phyloP scores from a whole-genome alignment of 108 stramenopile species.

The Stephanodiscus minutulus region DNA sequence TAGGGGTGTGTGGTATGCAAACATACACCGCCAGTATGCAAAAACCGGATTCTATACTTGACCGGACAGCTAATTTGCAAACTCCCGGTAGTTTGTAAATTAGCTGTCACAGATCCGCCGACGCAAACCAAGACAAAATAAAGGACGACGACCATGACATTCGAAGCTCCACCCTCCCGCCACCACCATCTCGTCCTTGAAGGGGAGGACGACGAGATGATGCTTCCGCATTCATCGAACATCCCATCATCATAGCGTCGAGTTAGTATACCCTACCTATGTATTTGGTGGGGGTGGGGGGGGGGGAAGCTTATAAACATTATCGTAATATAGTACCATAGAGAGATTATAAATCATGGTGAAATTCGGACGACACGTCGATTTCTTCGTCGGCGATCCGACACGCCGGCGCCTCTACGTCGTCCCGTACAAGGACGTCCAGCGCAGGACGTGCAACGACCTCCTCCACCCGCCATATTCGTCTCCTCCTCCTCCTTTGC shows the following conservation, averaged over 20 bases:
- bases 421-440: conserved; percentile 70
- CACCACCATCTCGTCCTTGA: too few species aligned
- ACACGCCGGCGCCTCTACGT: conserved; percentile 43
- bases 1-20: background rate
- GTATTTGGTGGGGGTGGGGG: too few species aligned
- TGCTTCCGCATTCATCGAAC: background rate
- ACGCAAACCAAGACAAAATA: background rate
- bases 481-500: background rate
- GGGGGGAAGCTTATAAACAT: too few species aligned
- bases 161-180: background rate
- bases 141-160: background rate
- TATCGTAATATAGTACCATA: too few species aligned
- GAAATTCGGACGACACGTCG: conserved; percentile 72
- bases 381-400: conserved; percentile 55
- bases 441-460: conserved; percentile 47
- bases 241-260: background rate
- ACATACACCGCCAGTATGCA: too few species aligned
- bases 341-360: conserved; percentile 57
- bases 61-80: too few species aligned
- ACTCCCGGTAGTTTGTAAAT: too few species aligned
- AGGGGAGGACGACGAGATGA: too few species aligned
- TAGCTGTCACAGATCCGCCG: background rate
- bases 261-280: background rate
- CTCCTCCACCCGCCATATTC: conserved; percentile 3
- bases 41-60: too few species aligned